These are phyloP conservation scores for Diplocarpon rosae DNA, from an alignment of 2,329 filamentous ascomycete species.

Conservation along the genomic window DNA sequence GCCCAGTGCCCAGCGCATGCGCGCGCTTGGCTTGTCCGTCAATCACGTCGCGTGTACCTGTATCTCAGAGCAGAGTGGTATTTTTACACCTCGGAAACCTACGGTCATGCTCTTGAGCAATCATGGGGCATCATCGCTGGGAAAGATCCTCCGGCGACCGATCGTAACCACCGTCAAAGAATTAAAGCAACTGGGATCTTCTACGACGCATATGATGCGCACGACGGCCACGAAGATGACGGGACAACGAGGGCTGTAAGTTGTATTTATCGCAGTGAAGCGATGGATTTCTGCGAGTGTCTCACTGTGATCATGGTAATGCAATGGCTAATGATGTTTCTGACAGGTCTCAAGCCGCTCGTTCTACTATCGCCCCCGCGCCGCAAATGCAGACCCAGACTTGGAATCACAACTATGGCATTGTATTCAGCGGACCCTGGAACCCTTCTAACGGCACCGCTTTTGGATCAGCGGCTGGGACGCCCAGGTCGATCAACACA, in stretches of 20 bases:
- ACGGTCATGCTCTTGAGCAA: slow-evolving; percentile 27
- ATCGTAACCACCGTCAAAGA: slow-evolving; percentile 14
- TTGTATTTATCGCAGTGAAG: neutral
- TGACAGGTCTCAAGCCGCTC: slow-evolving; percentile 7
- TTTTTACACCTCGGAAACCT: slow-evolving; percentile 8
- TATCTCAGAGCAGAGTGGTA: neutral
- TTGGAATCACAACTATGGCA: slow-evolving; percentile 30
- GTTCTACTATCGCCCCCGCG: neutral
- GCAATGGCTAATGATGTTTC: slow-evolving; percentile 3
- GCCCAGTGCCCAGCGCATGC: neutral
- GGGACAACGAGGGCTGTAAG: slow-evolving; percentile 16
- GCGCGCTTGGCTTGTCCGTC: slow-evolving; percentile 8
- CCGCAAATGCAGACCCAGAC: slow-evolving; percentile 14
- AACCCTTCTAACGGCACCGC: slow-evolving; percentile 22
- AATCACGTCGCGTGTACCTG: slow-evolving; percentile 20
- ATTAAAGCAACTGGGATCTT: slow-evolving; percentile 7
- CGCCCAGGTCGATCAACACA: slow-evolving; percentile 15
- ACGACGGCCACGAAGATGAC: slow-evolving; percentile 7
- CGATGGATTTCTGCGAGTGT: neutral
- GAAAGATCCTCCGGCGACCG: slow-evolving; percentile 19
- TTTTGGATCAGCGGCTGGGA: slow-evolving; percentile 23
- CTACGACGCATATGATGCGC: slow-evolving; percentile 12
- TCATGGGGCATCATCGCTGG: slow-evolving; percentile 28
- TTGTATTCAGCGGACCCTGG: slow-evolving; percentile 27
- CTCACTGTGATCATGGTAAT: neutral